A percentile compares a stretch with the other conserved stretches of the same genome.
These are phyloP conservation scores for Apiospora arundinis DNA, from an alignment of 2,329 filamentous ascomycete species.

Conservation along the genomic window DNA sequence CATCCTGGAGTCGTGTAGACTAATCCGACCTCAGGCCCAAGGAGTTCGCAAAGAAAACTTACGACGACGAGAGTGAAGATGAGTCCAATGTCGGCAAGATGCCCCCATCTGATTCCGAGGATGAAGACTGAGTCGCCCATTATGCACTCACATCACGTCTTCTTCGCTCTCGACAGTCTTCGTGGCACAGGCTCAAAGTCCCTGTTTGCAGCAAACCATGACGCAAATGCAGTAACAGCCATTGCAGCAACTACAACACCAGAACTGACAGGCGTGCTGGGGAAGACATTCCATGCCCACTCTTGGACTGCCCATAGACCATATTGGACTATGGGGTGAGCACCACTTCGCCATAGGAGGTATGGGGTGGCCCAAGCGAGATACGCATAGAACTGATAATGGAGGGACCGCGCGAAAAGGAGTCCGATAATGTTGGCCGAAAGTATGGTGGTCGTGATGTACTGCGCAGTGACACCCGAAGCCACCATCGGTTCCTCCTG, in stretches of 20 bases:
- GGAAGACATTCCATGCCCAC: constrained; percentile 93
- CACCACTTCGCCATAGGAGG: constrained; percentile 79
- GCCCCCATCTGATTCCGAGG: constrained; percentile 82
- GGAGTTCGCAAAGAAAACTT: constrained; percentile 73
- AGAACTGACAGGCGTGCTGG: constrained; percentile 69
- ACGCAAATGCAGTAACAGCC: constrained; percentile 67
- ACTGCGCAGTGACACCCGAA: constrained; percentile 69
- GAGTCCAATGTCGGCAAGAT: constrained; percentile 84
- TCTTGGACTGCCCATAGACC: constrained; percentile 80
- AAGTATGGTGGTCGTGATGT: constrained; percentile 78
- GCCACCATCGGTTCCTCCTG: constrained; percentile 64
- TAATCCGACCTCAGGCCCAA: constrained; percentile 66
- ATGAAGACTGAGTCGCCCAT: constrained; percentile 53
- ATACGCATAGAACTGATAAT: constrained; percentile 96
- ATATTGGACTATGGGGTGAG: constrained; percentile 71
- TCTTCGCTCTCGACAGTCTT: constrained; percentile 28
- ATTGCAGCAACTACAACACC: constrained; percentile 73
- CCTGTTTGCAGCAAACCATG: constrained; percentile 62
- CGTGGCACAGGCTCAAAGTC: constrained; percentile 34
- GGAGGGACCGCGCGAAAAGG: constrained; percentile 84
- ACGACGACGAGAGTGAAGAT: constrained; percentile 72
- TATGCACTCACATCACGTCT: constrained; percentile 29
- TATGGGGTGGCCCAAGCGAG: constrained; percentile 89
- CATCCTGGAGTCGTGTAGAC: neutral
- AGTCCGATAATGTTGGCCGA: constrained; percentile 80